Conservation (phyloP, 139 green algal species). For the Chlorella sp. region DNA sequence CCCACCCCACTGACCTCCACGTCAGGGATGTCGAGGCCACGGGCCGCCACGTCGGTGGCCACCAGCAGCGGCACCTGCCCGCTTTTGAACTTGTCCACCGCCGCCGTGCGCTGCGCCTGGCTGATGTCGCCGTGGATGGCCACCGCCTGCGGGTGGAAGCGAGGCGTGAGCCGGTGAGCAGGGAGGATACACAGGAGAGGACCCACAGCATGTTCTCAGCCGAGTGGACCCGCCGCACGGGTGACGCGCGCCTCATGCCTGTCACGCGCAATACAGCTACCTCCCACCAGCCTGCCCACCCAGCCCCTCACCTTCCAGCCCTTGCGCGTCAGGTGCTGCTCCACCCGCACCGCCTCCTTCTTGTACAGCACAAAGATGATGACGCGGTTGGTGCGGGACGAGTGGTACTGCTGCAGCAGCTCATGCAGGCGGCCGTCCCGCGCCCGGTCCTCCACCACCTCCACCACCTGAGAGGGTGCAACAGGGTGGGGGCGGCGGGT, state of each 20-base stretch:
- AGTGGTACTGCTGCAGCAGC: conserved; percentile 86
- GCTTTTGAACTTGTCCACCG: conserved; percentile 87
- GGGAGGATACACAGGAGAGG: too few relatives aligned
- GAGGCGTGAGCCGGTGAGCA: neutral
- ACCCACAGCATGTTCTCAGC: too few relatives aligned
- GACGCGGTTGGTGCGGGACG: conserved; percentile 78
- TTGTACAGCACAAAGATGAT: conserved; percentile 99
- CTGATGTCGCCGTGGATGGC: conserved; percentile 93
- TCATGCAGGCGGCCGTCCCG: conserved; percentile 76
- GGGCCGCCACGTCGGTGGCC: conserved; percentile 77
- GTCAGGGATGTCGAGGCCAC: conserved; percentile 75
- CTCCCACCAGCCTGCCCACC: too few relatives aligned
- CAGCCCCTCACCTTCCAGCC: conserved; percentile 67
- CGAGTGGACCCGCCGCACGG: too few relatives aligned
- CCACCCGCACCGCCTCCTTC: conserved; percentile 91
- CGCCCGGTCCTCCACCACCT: conserved; percentile 87
- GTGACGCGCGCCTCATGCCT: too few relatives aligned
- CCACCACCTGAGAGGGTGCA: conserved; percentile 81
- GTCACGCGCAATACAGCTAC: too few relatives aligned
- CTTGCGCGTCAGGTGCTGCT: conserved; percentile 72
- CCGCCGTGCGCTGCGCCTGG: conserved; percentile 77
- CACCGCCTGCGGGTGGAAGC: conserved; percentile 32
- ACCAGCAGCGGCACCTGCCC: conserved; percentile 66
- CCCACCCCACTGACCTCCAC: conserved; percentile 49
- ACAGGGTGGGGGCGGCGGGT: conserved; percentile 53